Conservation (phyloP, 2,329 filamentous ascomycete species). For the Acrocalymma vagum region DNA sequence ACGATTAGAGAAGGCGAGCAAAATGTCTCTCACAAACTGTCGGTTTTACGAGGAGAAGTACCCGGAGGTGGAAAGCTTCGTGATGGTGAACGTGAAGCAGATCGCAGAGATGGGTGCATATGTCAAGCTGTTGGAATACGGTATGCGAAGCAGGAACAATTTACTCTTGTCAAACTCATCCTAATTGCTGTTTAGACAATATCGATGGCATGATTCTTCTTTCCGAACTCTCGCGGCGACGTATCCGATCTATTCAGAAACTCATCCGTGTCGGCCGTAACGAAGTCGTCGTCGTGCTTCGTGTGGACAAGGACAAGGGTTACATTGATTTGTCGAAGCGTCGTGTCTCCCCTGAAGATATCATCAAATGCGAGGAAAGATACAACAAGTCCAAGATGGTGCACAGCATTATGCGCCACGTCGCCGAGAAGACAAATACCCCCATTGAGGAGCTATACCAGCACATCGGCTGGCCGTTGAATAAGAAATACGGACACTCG, state of each 20-base stretch:
- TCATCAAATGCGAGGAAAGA: constrained; percentile 96
- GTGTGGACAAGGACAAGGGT: constrained; percentile 99
- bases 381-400: constrained; percentile 99
- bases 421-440: constrained; percentile 93
- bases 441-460: constrained; percentile 97
- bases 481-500: constrained; percentile 96
- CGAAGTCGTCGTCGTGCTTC: constrained; percentile 96
- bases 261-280: constrained; percentile 97
- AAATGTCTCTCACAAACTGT: constrained; percentile 94
- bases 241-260: constrained; percentile 99
- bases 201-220: constrained; percentile 99
- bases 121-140: constrained; percentile 97
- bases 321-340: constrained; percentile 99
- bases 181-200: constrained; percentile 71
- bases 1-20: too few relatives aligned
- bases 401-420: constrained; percentile 98
- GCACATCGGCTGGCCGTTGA: constrained; percentile 94
- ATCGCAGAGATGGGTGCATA: constrained; percentile 99
- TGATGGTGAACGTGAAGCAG: constrained; percentile 99
- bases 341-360: constrained; percentile 96
- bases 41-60: constrained; percentile 98
- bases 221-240: constrained; percentile 94
- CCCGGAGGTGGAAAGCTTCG: constrained; percentile 98
- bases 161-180: not conserved
- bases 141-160: constrained; percentile 22